phyloP scores from a whole-genome alignment of 257 asterid genomes.

The Solanum boliviense region DNA sequence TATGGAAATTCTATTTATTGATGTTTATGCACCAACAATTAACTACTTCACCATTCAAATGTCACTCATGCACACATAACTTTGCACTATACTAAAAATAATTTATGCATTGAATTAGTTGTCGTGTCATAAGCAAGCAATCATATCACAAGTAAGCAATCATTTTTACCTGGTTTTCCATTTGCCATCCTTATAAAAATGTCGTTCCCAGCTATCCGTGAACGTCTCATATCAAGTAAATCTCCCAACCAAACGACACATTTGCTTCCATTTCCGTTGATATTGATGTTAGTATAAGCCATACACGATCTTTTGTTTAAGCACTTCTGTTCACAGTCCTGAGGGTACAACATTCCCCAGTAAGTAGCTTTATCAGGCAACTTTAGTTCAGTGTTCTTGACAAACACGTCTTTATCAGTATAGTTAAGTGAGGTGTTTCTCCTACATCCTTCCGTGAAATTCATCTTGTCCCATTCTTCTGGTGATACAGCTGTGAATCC shows the following conservation, averaged over 20 bases:
- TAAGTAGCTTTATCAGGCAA: slow-evolving; percentile 24
- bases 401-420: slow-evolving; percentile 18
- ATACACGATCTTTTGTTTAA: slow-evolving; percentile 20
- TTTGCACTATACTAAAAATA: background rate
- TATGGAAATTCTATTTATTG: background rate
- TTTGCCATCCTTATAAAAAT: slow-evolving; percentile 30
- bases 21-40: background rate
- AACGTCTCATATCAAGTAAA: slow-evolving; percentile 20
- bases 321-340: slow-evolving; percentile 14
- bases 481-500: slow-evolving; percentile 22
- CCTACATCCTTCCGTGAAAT: slow-evolving; percentile 17
- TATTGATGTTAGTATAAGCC: slow-evolving; percentile 21
- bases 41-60: background rate
- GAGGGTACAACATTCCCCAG: slow-evolving; percentile 1
- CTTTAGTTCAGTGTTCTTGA: slow-evolving; percentile 14
- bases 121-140: background rate
- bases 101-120: background rate
- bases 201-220: slow-evolving; percentile 6
- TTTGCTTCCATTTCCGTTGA: slow-evolving; percentile 11
- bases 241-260: slow-evolving; percentile 27
- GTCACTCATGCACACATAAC: background rate
- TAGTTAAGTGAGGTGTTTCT: slow-evolving; percentile 10
- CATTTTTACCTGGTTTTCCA: slow-evolving; percentile 14
- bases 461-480: slow-evolving; percentile 11
- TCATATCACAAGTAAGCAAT: background rate